These are phyloP conservation scores for Fusarium sp. DNA, from an alignment of 2,329 filamentous ascomycete species.

Conservation along the genomic window DNA sequence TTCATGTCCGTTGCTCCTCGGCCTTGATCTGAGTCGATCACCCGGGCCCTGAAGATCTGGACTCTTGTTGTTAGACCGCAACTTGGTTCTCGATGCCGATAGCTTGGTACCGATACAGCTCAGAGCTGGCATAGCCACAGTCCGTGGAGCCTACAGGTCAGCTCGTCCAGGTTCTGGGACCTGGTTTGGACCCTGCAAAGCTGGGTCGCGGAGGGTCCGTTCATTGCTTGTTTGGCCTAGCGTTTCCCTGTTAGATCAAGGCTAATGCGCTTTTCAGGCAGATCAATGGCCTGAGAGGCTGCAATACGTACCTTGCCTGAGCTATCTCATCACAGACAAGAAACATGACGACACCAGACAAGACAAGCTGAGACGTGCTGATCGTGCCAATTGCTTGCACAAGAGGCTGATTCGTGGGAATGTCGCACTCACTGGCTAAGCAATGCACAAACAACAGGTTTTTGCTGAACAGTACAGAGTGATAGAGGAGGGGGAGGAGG, in stretches of 20 bases:
- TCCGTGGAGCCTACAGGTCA: slow-evolving; percentile 31
- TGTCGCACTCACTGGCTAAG: slow-evolving; percentile 11
- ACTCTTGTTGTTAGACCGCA: slow-evolving; percentile 14
- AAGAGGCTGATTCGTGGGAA: slow-evolving; percentile 27
- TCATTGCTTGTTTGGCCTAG: slow-evolving; percentile 31
- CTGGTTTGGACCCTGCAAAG: slow-evolving; percentile 41
- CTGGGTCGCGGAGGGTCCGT: slow-evolving; percentile 30
- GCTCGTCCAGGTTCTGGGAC: slow-evolving; percentile 41
- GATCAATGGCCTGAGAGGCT: slow-evolving; percentile 28
- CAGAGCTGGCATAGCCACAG: slow-evolving; percentile 36
- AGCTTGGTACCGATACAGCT: background rate
- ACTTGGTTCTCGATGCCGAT: slow-evolving; percentile 17
- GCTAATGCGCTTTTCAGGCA: slow-evolving; percentile 42
- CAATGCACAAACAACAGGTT: slow-evolving; percentile 33
- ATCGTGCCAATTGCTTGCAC: slow-evolving; percentile 27
- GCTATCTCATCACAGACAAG: slow-evolving; percentile 12
- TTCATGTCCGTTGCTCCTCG: background rate
- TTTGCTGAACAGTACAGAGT: slow-evolving; percentile 1
- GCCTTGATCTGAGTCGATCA: background rate
- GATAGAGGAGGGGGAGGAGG: slow-evolving; percentile 15
- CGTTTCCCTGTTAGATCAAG: slow-evolving; percentile 31
- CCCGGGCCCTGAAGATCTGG: background rate
- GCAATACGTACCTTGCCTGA: slow-evolving; percentile 28
- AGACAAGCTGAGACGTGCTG: slow-evolving; percentile 20
- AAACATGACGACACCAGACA: slow-evolving; percentile 30